These are phyloP conservation scores for Tricharina praecox DNA, from an alignment of 495 filamentous ascomycete species.

Conservation along the genomic window DNA sequence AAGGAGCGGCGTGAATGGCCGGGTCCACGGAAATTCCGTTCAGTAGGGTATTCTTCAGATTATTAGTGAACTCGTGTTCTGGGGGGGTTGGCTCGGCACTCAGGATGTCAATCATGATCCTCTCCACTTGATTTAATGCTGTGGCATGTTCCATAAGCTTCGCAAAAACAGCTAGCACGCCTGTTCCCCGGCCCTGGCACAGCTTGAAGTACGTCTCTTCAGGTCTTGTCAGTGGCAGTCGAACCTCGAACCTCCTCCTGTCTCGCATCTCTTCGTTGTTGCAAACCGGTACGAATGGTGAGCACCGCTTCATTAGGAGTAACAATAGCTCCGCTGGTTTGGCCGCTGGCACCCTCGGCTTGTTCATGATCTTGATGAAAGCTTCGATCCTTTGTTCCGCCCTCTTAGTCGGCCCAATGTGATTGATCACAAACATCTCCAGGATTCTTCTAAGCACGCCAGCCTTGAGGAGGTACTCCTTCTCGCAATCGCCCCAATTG, in stretches of 20 bases:
- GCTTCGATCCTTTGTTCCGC: slow-evolving; percentile 18
- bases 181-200: neutral
- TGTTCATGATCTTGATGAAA: slow-evolving; percentile 17
- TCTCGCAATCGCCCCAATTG: slow-evolving; percentile 25
- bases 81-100: neutral
- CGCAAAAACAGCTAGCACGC: neutral
- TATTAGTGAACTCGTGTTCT: slow-evolving; percentile 21
- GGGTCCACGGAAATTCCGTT: slow-evolving; percentile 40
- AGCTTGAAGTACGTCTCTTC: slow-evolving; percentile 3
- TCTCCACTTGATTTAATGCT: neutral
- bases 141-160: neutral
- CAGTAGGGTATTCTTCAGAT: slow-evolving; percentile 34
- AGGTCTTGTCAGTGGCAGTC: neutral
- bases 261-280: slow-evolving; percentile 22
- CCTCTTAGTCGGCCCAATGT: slow-evolving; percentile 16
- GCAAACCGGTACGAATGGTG: slow-evolving; percentile 7
- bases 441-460: slow-evolving; percentile 19
- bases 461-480: slow-evolving; percentile 18
- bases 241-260: neutral
- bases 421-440: slow-evolving; percentile 19
- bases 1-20: slow-evolving; percentile 38
- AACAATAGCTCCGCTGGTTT: neutral
- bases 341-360: neutral
- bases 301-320: neutral
- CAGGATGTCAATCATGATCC: neutral